Base-by-base conservation (phyloP, 371 early-diverging fungal species). In the Agmasoma carcini region DNA sequence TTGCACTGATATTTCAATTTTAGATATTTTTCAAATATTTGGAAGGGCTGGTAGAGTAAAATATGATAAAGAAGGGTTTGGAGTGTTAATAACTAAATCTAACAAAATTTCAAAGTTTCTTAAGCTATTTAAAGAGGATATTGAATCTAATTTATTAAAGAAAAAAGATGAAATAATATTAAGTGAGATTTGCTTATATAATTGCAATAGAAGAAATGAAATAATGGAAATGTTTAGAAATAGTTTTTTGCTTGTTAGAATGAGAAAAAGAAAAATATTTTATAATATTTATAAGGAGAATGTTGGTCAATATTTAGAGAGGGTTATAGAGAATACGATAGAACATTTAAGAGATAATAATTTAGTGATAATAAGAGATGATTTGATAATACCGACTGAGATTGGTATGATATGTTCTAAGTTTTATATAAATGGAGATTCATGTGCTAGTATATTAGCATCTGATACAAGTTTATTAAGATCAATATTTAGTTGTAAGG, bases 11-110 rank as follows among this genome's bases (percentile, higher is more conserved):
- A 70, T 94, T 31, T 56, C 54, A 17, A 77, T 73, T 40, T 48
- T 65, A 23, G 76, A 77, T 53, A 50, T 77, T 7, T 78, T 92
- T 63, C 97, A 97, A 75, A 97, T 96, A 86, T 76, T 93, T 58
- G 99, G 99, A 55, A 84, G 99, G 71, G 94, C 99, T 11, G 99
- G 99, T 71, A 84, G 99, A 61, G 95, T 95, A 15, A 91, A 93
- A 76, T 95, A 77, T 76, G 94, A 95, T 61, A 86, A 85, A 1
- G 80, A 79, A 65, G 99, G 94, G 61, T 90, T 88, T 72, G 96
- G 93, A 36, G 82, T 88, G 54, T 85, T 96, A 53, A 87, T 98
- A 61, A 96, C 97, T 0, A 80, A 86, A 6, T 85, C 88, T 56
- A 65, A 77, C 1, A 88, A 91, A 71, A 76, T 95, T 14, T 85